A percentile compares a stretch with the other conserved stretches of the same genome.
phyloP scores from a whole-genome alignment of 129 eudicot genomes.

The Tanacetum coccineum region DNA sequence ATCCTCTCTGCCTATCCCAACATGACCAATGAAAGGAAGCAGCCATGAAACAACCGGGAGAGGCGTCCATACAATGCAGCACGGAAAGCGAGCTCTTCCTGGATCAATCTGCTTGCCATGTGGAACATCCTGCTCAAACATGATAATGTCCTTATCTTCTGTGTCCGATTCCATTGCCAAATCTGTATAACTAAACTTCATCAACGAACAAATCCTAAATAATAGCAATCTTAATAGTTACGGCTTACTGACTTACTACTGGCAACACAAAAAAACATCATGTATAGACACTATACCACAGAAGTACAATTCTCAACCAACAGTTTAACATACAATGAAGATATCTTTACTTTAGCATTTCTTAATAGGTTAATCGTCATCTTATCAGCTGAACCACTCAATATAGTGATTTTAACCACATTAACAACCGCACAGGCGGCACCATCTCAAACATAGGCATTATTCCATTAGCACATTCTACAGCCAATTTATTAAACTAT shows the following conservation, averaged over 20 bases:
- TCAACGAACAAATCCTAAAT: not conserved
- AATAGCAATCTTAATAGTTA: not conserved
- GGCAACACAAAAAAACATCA: not conserved
- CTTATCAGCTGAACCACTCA: not conserved
- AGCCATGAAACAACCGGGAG: slow-evolving; percentile 23
- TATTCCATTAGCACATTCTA: not conserved
- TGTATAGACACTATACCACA: too few species aligned
- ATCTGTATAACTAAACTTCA: not conserved
- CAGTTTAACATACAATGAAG: not conserved
- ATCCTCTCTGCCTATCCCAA: slow-evolving; percentile 20
- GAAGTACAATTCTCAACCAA: not conserved
- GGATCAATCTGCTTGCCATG: slow-evolving; percentile 13
- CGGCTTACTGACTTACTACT: not conserved
- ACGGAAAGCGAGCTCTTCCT: slow-evolving; percentile 3
- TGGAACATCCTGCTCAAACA: slow-evolving; percentile 9
- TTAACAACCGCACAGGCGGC: not conserved
- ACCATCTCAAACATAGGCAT: not conserved
- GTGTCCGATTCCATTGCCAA: slow-evolving; percentile 1
- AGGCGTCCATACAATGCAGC: slow-evolving; percentile 26
- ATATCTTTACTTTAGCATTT: too few species aligned
- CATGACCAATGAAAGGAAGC: slow-evolving; percentile 23
- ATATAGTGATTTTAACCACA: not conserved
- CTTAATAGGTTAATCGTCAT: not conserved
- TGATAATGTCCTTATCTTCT: not conserved
- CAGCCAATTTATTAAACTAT: slow-evolving; percentile 1